A percentile compares a stretch with the other conserved stretches of the same genome.
These are phyloP conservation scores for Apiospora aurea DNA, from an alignment of 2,329 filamentous ascomycete genomes.

Conservation along the genomic window DNA sequence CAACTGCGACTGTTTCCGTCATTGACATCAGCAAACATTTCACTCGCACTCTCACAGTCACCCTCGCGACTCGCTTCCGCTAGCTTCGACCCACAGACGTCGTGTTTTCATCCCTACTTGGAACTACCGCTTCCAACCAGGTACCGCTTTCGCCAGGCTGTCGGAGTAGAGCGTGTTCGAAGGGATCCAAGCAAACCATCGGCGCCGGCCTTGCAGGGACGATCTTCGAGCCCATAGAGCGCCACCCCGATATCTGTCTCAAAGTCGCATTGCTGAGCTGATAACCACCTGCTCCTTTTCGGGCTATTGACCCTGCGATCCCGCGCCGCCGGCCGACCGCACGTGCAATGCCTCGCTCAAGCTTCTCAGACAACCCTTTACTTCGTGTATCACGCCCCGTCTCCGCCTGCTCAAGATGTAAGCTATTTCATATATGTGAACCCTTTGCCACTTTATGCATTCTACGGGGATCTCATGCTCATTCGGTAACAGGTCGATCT, in stretches of 20 bases:
- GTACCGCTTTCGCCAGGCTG: not conserved
- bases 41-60: not conserved
- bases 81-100: not conserved
- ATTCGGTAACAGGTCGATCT: constrained; percentile 64
- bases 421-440: constrained; percentile 36
- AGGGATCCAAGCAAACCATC: not conserved
- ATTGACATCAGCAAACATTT: not conserved
- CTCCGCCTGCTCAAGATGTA: constrained; percentile 80
- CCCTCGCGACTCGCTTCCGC: not conserved
- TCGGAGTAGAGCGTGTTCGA: not conserved
- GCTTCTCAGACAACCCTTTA: constrained; percentile 59
- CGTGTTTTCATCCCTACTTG: not conserved
- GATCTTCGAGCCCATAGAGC: not conserved
- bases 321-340: not conserved
- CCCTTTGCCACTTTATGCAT: constrained; percentile 14
- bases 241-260: not conserved
- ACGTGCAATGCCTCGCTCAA: constrained; percentile 47
- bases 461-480: not conserved
- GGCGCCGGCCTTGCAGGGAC: not conserved
- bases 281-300: not conserved
- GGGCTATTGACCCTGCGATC: not conserved
- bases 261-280: not conserved
- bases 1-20: not conserved
- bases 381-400: constrained; percentile 80
- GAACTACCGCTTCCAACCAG: not conserved